phyloP scores from a whole-genome alignment of 108 stramenopile species.

The Phaeodactylum tricornutum region DNA sequence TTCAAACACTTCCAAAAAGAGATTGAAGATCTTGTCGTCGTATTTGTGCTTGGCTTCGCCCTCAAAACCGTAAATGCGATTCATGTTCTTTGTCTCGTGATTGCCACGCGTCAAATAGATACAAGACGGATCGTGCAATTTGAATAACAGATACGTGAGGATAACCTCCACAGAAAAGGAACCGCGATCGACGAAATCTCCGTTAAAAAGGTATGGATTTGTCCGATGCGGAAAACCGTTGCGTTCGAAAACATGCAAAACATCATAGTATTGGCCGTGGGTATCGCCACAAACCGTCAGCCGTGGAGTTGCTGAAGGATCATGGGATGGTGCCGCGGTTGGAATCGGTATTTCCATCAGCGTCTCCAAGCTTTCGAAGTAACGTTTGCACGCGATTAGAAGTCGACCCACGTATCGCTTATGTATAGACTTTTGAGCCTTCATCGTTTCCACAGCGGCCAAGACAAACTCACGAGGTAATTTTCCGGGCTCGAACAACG shows the following conservation, averaged over 20 bases:
- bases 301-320: conserved; percentile 32
- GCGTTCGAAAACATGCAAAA: conserved; percentile 93
- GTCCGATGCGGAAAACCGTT: conserved; percentile 78
- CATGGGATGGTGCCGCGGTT: conserved; percentile 30
- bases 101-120: conserved; percentile 91
- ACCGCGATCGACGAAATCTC: conserved; percentile 98
- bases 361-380: conserved; percentile 47
- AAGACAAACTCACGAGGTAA: conserved; percentile 85
- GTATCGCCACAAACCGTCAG: conserved; percentile 94
- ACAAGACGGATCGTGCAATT: conserved; percentile 70
- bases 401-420: conserved; percentile 85
- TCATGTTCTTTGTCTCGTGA: conserved; percentile 99
- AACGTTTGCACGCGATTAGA: conserved; percentile 49
- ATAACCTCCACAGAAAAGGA: conserved; percentile 93
- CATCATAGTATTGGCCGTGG: conserved; percentile 98
- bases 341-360: conserved; percentile 75
- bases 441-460: conserved; percentile 77
- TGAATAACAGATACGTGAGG: conserved; percentile 83
- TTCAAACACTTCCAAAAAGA: conserved; percentile 93
- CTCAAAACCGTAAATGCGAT: conserved; percentile 96
- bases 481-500: conserved; percentile 64
- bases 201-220: conserved; percentile 98
- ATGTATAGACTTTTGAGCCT: conserved; percentile 88
- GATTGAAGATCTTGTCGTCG: conserved; percentile 90
- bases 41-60: conserved; percentile 98